Conservation (phyloP, 768 basidiomycete species). For the Suillus fuscotomentosus region DNA sequence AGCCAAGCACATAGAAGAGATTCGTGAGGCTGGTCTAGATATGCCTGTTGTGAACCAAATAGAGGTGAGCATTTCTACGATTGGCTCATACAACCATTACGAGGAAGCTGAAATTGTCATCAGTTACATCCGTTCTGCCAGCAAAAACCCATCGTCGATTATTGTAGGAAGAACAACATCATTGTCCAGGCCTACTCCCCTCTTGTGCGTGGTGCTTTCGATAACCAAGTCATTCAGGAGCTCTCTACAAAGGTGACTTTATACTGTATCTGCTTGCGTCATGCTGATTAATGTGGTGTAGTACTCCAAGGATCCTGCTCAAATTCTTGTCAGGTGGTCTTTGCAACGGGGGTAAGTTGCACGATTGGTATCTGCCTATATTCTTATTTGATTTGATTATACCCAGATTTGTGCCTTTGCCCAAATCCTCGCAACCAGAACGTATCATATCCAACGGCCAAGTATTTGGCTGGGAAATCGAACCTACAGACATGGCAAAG, state of each 20-base stretch:
- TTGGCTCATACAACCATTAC: not conserved
- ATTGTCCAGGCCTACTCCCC: slow-evolving; percentile 40
- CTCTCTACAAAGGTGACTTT: slow-evolving; percentile 51
- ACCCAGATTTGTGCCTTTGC: slow-evolving; percentile 45
- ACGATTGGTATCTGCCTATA: not conserved
- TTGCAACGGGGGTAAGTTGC: slow-evolving; percentile 67
- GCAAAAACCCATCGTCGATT: slow-evolving; percentile 32
- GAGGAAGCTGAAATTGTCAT: not conserved
- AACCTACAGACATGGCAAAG: slow-evolving; percentile 39
- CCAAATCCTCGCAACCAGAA: slow-evolving; percentile 43
- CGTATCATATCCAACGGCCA: slow-evolving; percentile 45
- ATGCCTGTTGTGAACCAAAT: slow-evolving; percentile 72
- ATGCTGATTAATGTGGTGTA: slow-evolving; percentile 18
- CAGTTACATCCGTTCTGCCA: slow-evolving; percentile 36
- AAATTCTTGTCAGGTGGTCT: slow-evolving; percentile 83
- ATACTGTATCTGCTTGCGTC: not conserved
- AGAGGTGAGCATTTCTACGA: slow-evolving; percentile 44
- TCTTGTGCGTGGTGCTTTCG: slow-evolving; percentile 35
- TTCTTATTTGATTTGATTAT: too few relatives aligned
- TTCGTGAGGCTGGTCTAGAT: slow-evolving; percentile 55
- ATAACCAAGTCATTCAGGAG: slow-evolving; percentile 46
- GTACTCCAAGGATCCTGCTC: slow-evolving; percentile 60
- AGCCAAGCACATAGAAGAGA: slow-evolving; percentile 67
- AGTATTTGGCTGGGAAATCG: slow-evolving; percentile 46
- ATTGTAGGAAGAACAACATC: slow-evolving; percentile 37